Evolutionary conservation across 495 filamentous ascomycete genomes (phyloP).

Genomic region (Clohesyomyces aquaticus): DNA sequence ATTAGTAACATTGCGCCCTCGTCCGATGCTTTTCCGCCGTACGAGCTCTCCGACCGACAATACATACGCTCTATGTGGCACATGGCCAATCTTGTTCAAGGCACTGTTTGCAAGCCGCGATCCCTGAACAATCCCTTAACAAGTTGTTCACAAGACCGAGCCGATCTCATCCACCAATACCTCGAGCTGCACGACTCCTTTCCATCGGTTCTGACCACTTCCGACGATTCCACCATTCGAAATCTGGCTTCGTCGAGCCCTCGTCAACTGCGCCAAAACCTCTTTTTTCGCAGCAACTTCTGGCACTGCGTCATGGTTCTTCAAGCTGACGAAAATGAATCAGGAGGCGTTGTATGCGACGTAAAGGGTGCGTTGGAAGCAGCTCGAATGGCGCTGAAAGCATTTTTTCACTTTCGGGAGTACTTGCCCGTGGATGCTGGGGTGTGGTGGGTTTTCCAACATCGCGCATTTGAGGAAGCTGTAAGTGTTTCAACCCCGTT

Average conservation of each 20-base stretch:
- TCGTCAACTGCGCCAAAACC: conserved; percentile 65
- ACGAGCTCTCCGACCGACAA: conserved; percentile 57
- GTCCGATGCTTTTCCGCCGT: conserved; percentile 31
- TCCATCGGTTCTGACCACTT: conserved; percentile 63
- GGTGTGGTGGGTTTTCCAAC: conserved; percentile 79
- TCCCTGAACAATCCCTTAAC: conserved; percentile 68
- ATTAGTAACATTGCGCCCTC: conserved; percentile 47
- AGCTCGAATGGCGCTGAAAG: conserved; percentile 63
- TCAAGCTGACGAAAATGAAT: conserved; percentile 62
- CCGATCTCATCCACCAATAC: conserved; percentile 64
- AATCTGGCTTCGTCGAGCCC: conserved; percentile 57
- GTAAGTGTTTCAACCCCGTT: conserved; percentile 46
- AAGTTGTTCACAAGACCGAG: conserved; percentile 60
- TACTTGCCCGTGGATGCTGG: conserved; percentile 66
- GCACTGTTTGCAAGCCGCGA: conserved; percentile 67
- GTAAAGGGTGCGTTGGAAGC: conserved; percentile 68
- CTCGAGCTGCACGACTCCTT: conserved; percentile 65
- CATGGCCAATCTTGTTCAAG: conserved; percentile 70
- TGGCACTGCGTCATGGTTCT: conserved; percentile 75
- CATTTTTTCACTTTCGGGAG: conserved; percentile 67
- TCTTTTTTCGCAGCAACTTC: conserved; percentile 72
- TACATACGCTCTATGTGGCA: conserved; percentile 74
- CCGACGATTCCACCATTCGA: conserved; percentile 58
- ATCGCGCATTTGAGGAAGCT: conserved; percentile 71
- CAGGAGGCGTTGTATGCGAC: conserved; percentile 59